Evolutionary conservation across 2,329 filamentous ascomycete species (phyloP).

Genomic region (Paecilomyces formosus): DNA sequence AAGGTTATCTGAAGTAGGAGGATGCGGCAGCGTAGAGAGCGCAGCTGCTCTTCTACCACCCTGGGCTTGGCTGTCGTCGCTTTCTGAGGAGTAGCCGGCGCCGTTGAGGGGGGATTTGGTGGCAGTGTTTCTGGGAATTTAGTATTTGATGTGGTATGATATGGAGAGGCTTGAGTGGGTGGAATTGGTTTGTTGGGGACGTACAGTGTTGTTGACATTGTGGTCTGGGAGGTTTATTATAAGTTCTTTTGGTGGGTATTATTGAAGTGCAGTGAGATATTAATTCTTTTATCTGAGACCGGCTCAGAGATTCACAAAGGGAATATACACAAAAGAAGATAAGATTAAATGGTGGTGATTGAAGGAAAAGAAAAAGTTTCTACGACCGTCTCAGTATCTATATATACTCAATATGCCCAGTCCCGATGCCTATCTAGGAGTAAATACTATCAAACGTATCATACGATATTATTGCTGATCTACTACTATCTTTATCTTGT

Average conservation of each 20-base stretch:
- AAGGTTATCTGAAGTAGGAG: constrained; percentile 32
- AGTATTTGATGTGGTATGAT: background rate
- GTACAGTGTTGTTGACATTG: background rate
- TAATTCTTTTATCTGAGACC: background rate
- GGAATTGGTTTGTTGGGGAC: background rate
- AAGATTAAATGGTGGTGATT: background rate
- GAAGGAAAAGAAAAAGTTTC: background rate
- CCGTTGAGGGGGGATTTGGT: background rate
- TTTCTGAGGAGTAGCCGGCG: constrained; percentile 6
- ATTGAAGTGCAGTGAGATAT: no score
- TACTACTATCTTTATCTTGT: background rate
- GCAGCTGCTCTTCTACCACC: constrained; percentile 29
- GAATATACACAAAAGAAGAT: background rate
- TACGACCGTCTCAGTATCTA: background rate
- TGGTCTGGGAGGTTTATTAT: background rate
- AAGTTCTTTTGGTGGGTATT: background rate
- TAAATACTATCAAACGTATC: background rate
- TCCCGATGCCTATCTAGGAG: background rate
- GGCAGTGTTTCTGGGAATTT: background rate
- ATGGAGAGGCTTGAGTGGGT: background rate
- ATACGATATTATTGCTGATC: background rate
- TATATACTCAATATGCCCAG: background rate
- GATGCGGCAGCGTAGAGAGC: constrained; percentile 10
- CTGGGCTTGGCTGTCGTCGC: constrained; percentile 25
- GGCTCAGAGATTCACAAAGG: background rate